Evolutionary conservation across 164 flowering plant species (phyloP).

Genomic region (Chimonanthus salicifolius): DNA sequence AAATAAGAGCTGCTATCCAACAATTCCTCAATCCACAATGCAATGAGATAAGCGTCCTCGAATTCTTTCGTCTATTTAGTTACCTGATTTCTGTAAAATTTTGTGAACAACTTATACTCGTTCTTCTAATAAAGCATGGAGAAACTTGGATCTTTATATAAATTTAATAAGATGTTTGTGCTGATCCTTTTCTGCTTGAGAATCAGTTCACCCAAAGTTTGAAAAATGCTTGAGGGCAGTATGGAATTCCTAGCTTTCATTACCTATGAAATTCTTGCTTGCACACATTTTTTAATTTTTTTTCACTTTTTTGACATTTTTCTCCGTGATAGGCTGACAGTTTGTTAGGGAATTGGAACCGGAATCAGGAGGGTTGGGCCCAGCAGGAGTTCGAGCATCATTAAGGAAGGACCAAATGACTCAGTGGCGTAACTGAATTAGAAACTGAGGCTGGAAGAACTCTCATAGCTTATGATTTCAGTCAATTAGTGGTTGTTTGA

Average conservation of each 20-base stretch:
- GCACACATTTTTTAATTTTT: not conserved
- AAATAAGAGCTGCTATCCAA: too few relatives aligned
- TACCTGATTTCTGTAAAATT: not conserved
- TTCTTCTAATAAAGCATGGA: not conserved
- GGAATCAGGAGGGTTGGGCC: too few relatives aligned
- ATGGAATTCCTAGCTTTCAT: not conserved
- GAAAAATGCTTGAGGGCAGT: not conserved
- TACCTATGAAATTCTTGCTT: not conserved
- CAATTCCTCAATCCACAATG: not conserved
- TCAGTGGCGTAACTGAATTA: too few relatives aligned
- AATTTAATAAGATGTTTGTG: not conserved
- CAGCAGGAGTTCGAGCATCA: too few relatives aligned
- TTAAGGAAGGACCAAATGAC: too few relatives aligned
- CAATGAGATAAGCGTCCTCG: too few relatives aligned
- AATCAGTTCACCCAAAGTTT: not conserved
- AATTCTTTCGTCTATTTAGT: not conserved
- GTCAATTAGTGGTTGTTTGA: too few relatives aligned
- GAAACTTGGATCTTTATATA: too few relatives aligned
- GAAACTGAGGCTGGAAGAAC: too few relatives aligned
- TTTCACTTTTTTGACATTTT: not conserved
- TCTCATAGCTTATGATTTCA: too few relatives aligned
- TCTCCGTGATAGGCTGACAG: not conserved
- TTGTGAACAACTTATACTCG: not conserved
- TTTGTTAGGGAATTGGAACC: not conserved
- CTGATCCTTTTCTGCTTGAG: not conserved